These are phyloP conservation scores for Peniophora sp. DNA, from an alignment of 1,284 basidiomycete species.

Conservation along the genomic window DNA sequence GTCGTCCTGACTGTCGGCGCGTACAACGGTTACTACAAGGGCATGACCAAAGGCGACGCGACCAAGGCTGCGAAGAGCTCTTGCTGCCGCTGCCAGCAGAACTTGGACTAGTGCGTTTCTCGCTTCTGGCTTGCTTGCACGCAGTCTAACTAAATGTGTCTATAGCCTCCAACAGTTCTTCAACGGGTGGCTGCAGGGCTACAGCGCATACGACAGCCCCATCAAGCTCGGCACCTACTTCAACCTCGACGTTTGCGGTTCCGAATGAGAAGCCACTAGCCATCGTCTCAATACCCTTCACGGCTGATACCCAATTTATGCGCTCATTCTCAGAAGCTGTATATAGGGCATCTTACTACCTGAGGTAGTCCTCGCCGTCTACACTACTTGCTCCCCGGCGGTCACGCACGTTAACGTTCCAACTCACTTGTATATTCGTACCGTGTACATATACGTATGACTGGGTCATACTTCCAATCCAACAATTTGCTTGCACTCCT, in stretches of 20 bases:
- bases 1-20: conserved; percentile 56
- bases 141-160: neutral
- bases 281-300: neutral
- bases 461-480: too few relatives aligned
- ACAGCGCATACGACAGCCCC: conserved; percentile 40
- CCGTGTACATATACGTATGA: too few relatives aligned
- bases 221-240: conserved; percentile 58
- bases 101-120: conserved; percentile 61
- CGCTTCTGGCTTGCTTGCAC: neutral
- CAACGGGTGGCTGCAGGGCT: conserved; percentile 74
- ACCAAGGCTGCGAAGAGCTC: conserved; percentile 43
- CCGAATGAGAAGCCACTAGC: neutral
- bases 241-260: conserved; percentile 50
- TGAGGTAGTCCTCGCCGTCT: neutral
- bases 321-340: too few relatives aligned
- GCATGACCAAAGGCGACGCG: conserved; percentile 55
- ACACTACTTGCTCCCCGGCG: neutral
- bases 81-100: conserved; percentile 74
- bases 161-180: conserved; percentile 65
- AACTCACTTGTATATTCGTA: too few relatives aligned
- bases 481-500: too few relatives aligned
- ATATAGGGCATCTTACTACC: too few relatives aligned
- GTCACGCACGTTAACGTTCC: too few relatives aligned
- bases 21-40: conserved; percentile 75
- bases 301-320: neutral